Evolutionary conservation across 1,284 basidiomycete species (phyloP), one percentile per base, ranked within the genome.

Genomic region (Trametes hirsuta): DNA sequence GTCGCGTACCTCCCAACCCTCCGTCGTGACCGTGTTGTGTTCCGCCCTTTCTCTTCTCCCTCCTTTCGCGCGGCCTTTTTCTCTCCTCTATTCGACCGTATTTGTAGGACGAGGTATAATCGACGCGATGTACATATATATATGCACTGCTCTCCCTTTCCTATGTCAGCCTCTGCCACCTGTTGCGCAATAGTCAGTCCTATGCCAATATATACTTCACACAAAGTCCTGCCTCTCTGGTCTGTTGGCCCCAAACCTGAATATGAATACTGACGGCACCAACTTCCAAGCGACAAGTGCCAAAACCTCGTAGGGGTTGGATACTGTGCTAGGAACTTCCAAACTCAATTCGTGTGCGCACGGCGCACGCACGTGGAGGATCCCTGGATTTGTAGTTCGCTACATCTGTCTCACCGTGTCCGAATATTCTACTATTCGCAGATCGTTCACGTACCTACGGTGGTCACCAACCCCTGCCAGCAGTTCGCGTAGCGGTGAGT

Each of bases 61-160:
- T 55, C 51, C 36, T 55, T 36, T 30, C 37, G 35, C 40, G 30
- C 44, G 14, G 30, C 30, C 30, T 30, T 22, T 36, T 35, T 36
- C 44, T 47, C 46, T 36, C 22, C 46, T 41, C 37, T 47, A 24
- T 54, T 53, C 36, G 8, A 21, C 25, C 35, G 40, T 65, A 65
- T 56, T 49, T 61, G 53, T 61, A 65, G 57, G 59, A 62, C 58
- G 62, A 64, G 59, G 61, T 62, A 62, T 64, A 66, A 66, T 66
- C 22, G 55, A 53, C 62, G 62, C 64, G 64, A 62, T 64, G 61
- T 63, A 59, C 46, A 61, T 64, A 63, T 61, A 63, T 61, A 58
- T 62, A 53, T 40, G 34, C 48, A 45, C 58, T 57, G 53, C 58
- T 49, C 21, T 44, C 46, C 41, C 45, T 41, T 36, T 21, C 4